phyloP scores from a whole-genome alignment of 495 filamentous ascomycete species.

The Beverwykella pulmonaria region DNA sequence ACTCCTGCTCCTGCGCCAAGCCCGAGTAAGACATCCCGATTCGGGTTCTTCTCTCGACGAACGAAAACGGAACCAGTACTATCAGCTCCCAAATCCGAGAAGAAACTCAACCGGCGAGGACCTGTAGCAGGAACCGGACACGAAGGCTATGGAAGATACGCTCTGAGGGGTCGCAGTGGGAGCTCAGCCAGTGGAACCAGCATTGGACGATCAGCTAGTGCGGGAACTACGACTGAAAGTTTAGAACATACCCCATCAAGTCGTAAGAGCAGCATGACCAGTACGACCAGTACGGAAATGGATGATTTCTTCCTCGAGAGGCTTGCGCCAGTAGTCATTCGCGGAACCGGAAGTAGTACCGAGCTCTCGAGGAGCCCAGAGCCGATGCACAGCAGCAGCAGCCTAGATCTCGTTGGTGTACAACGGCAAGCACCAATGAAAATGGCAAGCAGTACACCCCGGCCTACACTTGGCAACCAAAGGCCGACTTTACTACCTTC shows the following conservation, averaged over 20 bases:
- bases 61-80: constrained; percentile 66
- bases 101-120: constrained; percentile 66
- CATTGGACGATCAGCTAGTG: constrained; percentile 60
- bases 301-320: constrained; percentile 75
- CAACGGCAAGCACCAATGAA: constrained; percentile 34
- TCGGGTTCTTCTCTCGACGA: constrained; percentile 76
- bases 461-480: constrained; percentile 10
- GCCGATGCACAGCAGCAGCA: constrained; percentile 33
- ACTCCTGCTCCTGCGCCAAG: constrained; percentile 26
- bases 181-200: constrained; percentile 53
- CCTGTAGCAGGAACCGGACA: constrained; percentile 92
- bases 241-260: constrained; percentile 46
- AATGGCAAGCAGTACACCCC: constrained; percentile 15
- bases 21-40: constrained; percentile 56
- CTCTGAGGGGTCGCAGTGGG: constrained; percentile 61
- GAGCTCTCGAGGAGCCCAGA: constrained; percentile 33
- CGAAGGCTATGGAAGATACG: constrained; percentile 89
- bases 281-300: constrained; percentile 57
- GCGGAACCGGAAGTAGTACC: constrained; percentile 69
- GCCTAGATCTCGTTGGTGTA: constrained; percentile 35
- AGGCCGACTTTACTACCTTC: constrained; percentile 43
- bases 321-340: constrained; percentile 84
- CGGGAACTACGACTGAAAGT: constrained; percentile 54
- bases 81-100: constrained; percentile 57
- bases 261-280: constrained; percentile 58